phyloP scores from a whole-genome alignment of 148 eudicot species.

The Nepenthes mirabilis region DNA sequence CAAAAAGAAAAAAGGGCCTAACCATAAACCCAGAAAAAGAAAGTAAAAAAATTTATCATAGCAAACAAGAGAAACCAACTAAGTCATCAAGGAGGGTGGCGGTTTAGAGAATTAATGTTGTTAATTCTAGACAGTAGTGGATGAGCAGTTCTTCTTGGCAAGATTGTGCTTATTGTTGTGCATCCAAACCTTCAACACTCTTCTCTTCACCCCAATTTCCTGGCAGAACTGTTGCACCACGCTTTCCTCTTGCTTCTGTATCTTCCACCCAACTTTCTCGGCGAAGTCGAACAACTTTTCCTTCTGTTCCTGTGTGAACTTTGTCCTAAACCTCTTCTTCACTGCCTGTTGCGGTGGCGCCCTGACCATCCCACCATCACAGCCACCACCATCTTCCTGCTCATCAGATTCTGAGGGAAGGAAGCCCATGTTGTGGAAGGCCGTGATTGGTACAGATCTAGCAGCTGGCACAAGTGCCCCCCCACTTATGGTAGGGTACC shows the following conservation, averaged over 20 bases:
- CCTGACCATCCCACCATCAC: slow-evolving; percentile 6
- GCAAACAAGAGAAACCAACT: no score
- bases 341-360: slow-evolving; percentile 15
- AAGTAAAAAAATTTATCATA: no score
- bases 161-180: slow-evolving; percentile 58
- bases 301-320: slow-evolving; percentile 49
- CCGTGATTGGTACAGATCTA: slow-evolving; percentile 21
- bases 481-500: slow-evolving; percentile 11
- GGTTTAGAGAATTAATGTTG: no score
- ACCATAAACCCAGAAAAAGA: no score
- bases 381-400: slow-evolving; percentile 13
- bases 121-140: slow-evolving; percentile 1
- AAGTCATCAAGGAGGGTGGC: no score
- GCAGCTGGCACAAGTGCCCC: slow-evolving; percentile 11
- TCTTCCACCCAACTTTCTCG: slow-evolving; percentile 63
- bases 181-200: slow-evolving; percentile 72
- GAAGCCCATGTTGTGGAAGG: slow-evolving; percentile 21
- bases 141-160: slow-evolving; percentile 32
- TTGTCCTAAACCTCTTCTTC: slow-evolving; percentile 61
- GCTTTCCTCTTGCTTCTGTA: slow-evolving; percentile 56
- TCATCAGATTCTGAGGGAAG: slow-evolving; percentile 44
- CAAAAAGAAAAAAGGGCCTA: no score
- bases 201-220: slow-evolving; percentile 57
- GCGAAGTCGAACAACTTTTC: slow-evolving; percentile 61
- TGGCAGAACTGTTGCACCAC: slow-evolving; percentile 58